Percentiles rank a stretch among this genome's conserved stretches.
Evolutionary conservation across 1,284 basidiomycete genomes (phyloP).

Genomic region (Tremellales sp.): DNA sequence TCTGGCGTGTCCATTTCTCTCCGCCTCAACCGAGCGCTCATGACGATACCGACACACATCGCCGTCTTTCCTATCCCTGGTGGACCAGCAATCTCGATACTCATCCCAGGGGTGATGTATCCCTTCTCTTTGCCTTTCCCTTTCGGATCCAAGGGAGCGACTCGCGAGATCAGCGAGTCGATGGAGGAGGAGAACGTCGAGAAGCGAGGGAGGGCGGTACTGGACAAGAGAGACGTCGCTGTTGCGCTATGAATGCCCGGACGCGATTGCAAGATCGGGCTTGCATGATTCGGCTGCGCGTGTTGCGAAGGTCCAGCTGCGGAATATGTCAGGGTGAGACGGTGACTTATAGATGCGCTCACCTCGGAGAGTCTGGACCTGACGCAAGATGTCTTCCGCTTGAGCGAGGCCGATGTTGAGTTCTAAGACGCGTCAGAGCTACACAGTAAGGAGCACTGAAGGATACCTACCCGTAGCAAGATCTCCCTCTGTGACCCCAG

Average conservation of each 20-base stretch:
- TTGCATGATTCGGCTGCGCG: too few species aligned
- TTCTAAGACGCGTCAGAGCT: slow-evolving; percentile 26
- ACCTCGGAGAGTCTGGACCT: slow-evolving; percentile 21
- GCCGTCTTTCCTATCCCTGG: slow-evolving; percentile 46
- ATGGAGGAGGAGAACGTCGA: slow-evolving; percentile 33
- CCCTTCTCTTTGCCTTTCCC: slow-evolving; percentile 19
- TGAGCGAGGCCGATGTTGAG: slow-evolving; percentile 25
- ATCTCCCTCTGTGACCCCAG: slow-evolving; percentile 18
- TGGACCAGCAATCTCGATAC: slow-evolving; percentile 43
- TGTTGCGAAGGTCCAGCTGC: too few species aligned
- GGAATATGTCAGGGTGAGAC: background rate
- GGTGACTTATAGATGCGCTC: background rate
- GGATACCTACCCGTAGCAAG: slow-evolving; percentile 31
- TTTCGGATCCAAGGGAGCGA: background rate
- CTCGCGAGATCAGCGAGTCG: slow-evolving; percentile 30
- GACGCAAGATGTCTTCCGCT: slow-evolving; percentile 32
- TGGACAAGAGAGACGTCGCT: slow-evolving; percentile 28
- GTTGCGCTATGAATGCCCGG: too few species aligned
- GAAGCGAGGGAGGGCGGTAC: slow-evolving; percentile 17
- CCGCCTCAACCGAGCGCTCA: slow-evolving; percentile 29
- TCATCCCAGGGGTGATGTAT: slow-evolving; percentile 35
- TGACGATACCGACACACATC: slow-evolving; percentile 26
- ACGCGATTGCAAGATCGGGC: too few species aligned
- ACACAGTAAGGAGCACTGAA: background rate
- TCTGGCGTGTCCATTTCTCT: slow-evolving; percentile 7